Base-by-base conservation (phyloP, 192 early-diverging fungal genomes). In the Haplosporangium gracile region DNA sequence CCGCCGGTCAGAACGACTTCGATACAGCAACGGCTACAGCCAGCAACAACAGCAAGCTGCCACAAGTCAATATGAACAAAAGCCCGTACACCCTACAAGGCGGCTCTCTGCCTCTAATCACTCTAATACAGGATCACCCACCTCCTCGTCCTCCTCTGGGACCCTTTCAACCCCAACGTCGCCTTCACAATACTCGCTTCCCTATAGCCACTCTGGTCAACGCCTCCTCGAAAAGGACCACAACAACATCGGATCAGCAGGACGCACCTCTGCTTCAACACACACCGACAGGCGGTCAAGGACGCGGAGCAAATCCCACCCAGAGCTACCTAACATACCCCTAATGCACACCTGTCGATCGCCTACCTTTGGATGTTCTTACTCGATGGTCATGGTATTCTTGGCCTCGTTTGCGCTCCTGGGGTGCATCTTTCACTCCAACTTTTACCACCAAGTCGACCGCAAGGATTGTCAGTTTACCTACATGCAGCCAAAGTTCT, bases 391-490 rank as follows among this genome's bases (percentile, higher is more conserved):
- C 43, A 77, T 74, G 15, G 51, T 90, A 7, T 82, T 82, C 39
- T 34, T 90, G 57, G 55, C 81, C 40, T 86, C 89, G 53, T 53
- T 83, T 40, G 4, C 68, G 5, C 68, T 88, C 5, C 68, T 86
- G 6, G 86, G 80, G 0, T 77, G 89, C 45, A 89, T 91, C 45
- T 80, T 94, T 36, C 91, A 94, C 42, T 97, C 97, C 20, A 95
- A 94, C 82, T 89, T 95, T 49, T 73, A 93, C 70, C 89, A 89
- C 20, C 95, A 95, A 80, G 78, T 86, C 53, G 97, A 97, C 63
- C 57, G 74, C 18, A 75, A 80, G 16, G 86, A 86, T 11, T 93
- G 93, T 80, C 69, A 89, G 71, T 77, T 86, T 47, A 90, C 90
- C 22, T 92, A 90, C 43, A 93, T 93, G 91, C 87, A 90, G 47